Evolutionary conservation across 352 stramenopile species (phyloP).

Genomic region (Phytophthora tubulina): DNA sequence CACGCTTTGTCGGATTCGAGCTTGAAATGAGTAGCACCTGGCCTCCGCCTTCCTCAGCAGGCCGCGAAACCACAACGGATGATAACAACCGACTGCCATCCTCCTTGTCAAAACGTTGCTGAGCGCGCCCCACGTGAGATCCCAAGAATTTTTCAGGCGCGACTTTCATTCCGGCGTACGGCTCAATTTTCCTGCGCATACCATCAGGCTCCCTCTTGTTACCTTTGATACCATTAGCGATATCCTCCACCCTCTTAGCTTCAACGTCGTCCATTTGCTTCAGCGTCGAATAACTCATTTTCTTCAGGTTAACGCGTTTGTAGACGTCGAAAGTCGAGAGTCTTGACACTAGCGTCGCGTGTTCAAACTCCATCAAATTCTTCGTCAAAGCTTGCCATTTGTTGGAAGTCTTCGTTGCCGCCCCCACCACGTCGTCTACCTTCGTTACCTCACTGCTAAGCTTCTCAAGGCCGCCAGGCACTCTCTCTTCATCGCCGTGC

Average conservation of each 20-base stretch:
- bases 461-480: neutral
- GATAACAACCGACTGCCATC: neutral
- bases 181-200: neutral
- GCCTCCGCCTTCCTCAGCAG: neutral
- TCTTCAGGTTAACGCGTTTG: neutral
- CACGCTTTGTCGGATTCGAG: slow-evolving; percentile 24
- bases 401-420: neutral
- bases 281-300: neutral
- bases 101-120: neutral
- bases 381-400: neutral
- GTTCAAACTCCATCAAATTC: neutral
- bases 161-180: neutral
- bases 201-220: neutral
- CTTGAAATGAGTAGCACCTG: slow-evolving; percentile 30
- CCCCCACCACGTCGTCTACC: neutral
- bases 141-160: neutral
- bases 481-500: neutral
- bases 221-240: neutral
- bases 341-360: neutral
- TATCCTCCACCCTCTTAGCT: neutral
- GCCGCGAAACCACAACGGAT: neutral
- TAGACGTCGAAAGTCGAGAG: neutral
- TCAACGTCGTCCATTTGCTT: neutral
- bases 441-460: neutral
- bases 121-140: neutral